Percentiles rank a stretch among this genome's conserved stretches.
These are phyloP conservation scores for Scleromitrula shiraiana DNA, from an alignment of 2,329 filamentous ascomycete genomes.

Conservation along the genomic window DNA sequence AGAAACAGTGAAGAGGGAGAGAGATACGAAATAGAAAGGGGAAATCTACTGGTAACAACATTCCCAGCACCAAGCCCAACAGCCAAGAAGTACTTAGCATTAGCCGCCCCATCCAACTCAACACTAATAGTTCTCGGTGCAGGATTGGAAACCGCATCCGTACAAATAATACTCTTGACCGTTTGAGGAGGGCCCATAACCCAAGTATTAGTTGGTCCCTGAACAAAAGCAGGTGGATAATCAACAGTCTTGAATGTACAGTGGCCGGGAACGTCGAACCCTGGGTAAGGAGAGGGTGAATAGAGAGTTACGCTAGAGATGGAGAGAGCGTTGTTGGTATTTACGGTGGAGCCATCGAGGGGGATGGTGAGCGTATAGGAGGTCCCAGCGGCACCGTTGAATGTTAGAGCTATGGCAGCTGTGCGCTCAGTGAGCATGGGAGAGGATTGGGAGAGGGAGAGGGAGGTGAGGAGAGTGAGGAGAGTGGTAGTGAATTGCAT, in stretches of 20 bases:
- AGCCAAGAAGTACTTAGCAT: slow-evolving; percentile 19
- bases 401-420: slow-evolving; percentile 11
- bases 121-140: slow-evolving; percentile 14
- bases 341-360: slow-evolving; percentile 13
- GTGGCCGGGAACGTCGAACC: slow-evolving; percentile 4
- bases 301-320: slow-evolving; percentile 14
- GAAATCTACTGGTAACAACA: slow-evolving; percentile 16
- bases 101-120: slow-evolving; percentile 22
- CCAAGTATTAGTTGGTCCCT: slow-evolving; percentile 11
- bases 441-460: slow-evolving; percentile 15
- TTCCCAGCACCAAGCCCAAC: slow-evolving; percentile 19
- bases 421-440: slow-evolving; percentile 11
- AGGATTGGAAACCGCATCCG: neutral
- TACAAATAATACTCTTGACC: slow-evolving; percentile 19
- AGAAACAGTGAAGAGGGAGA: neutral
- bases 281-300: slow-evolving; percentile 14
- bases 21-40: neutral
- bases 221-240: slow-evolving; percentile 17
- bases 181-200: slow-evolving; percentile 23
- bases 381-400: slow-evolving; percentile 23
- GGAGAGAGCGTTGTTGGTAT: slow-evolving; percentile 12
- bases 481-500: slow-evolving; percentile 19
- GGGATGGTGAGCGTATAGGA: slow-evolving; percentile 18
- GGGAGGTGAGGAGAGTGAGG: slow-evolving; percentile 12
- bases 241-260: slow-evolving; percentile 23